Base-by-base conservation (phyloP, 2,329 filamentous ascomycete species). In the Lecanicillium sp. region DNA sequence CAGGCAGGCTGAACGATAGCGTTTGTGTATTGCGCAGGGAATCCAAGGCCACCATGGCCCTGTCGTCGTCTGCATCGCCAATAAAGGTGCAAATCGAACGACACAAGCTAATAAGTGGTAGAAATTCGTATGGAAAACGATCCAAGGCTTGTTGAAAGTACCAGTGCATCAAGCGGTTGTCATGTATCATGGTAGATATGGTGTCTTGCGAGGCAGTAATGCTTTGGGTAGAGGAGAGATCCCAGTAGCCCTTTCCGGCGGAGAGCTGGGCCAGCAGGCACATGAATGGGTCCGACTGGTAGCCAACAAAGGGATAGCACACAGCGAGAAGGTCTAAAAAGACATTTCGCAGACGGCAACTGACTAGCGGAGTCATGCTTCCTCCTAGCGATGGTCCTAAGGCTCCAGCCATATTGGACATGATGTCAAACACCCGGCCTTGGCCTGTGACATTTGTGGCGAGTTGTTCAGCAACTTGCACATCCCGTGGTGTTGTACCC, bases 41-140 rank as follows among this genome's bases (percentile, higher is more conserved):
- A n/a, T 71, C 64, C 28, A 83, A 60, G 9, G 88, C 69, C 30
- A 70, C 51, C 45, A 78, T 63, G 72, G 53, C 55, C 20, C 51
- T 48, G 13, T 64, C 56, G 27, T 62, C 55, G 19, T 53, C 53
- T 4, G 41, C 37, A 5, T 56, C 44, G 32, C 49, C 53, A 3
- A 55, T 51, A 9, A 60, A 55, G 30, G 58, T 63, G 27, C 53
- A 73, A 13, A 94, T 62, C 29, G 73, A 75, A 40, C 78, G 79
- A 53, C 79, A 83, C 29, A 94, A 64, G 38, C 74, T 77, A 43
- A 94, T 62, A 50, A 95, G 86, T 1, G 89, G 87, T 3, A 80
- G 60, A 33, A 85, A 80, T 60, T 95, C 90, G 57, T 85, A 90
- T 0, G 90, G 90, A 54, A 88, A 95, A 40, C 90, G 80, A 43